phyloP scores from a whole-genome alignment of 2,329 filamentous ascomycete genomes.

The Endoconidiophora laricicola region DNA sequence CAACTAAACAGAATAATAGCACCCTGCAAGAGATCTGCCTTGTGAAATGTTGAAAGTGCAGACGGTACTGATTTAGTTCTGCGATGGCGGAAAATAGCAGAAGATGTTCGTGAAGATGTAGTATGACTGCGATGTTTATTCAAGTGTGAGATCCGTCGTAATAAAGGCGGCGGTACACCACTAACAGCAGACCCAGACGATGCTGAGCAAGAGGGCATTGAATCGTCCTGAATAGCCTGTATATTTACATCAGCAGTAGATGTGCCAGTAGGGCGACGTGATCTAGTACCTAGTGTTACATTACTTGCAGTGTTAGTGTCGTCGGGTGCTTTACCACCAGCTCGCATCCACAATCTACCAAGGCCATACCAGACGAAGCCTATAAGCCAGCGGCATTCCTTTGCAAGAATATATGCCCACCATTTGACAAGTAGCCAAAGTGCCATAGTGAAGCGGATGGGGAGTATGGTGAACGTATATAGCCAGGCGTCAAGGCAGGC shows the following conservation, averaged over 20 bases:
- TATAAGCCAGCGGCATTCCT: slow-evolving; percentile 55
- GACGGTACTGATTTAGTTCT: slow-evolving; percentile 76
- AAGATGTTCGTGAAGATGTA: slow-evolving; percentile 13
- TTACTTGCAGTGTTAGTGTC: neutral
- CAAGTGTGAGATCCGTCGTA: slow-evolving; percentile 12
- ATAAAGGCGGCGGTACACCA: neutral
- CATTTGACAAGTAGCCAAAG: slow-evolving; percentile 59
- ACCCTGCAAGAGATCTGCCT: slow-evolving; percentile 87
- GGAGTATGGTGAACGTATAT: slow-evolving; percentile 89
- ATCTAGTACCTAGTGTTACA: neutral
- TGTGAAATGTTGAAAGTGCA: slow-evolving; percentile 70
- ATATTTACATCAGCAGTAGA: neutral
- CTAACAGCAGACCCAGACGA: neutral
- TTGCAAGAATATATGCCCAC: slow-evolving; percentile 56
- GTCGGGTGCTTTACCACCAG: neutral
- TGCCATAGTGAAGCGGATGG: slow-evolving; percentile 72
- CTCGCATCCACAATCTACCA: slow-evolving; percentile 56
- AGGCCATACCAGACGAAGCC: slow-evolving; percentile 67
- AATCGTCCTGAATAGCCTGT: neutral
- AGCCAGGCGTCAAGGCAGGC: slow-evolving; percentile 94
- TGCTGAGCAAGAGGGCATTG: neutral
- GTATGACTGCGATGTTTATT: slow-evolving; percentile 18
- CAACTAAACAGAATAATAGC: slow-evolving; percentile 76
- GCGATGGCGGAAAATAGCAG: slow-evolving; percentile 36
- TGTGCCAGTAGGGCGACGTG: neutral